Percentiles rank a stretch among this genome's conserved stretches.
phyloP scores from a whole-genome alignment of 495 filamentous ascomycete species.

The Parathielavia hyrcaniae region DNA sequence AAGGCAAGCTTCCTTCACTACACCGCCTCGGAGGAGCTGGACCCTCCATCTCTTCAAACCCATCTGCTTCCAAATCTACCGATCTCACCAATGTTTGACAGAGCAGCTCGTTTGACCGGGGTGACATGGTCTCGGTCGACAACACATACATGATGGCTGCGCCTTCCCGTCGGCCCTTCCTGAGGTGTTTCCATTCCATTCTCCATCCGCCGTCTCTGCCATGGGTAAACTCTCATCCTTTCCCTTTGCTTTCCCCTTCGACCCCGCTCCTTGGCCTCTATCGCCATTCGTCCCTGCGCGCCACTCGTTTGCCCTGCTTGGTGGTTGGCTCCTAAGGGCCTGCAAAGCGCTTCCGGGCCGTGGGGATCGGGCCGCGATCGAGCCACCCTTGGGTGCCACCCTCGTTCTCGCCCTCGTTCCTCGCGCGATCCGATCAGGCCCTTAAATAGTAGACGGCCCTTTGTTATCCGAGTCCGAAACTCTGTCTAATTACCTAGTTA shows the following conservation, averaged over 20 bases:
- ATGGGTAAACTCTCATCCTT: too few species aligned
- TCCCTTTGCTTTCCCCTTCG: background rate
- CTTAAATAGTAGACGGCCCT: slow-evolving; percentile 7
- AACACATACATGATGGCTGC: background rate
- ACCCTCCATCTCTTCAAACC: background rate
- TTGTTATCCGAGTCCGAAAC: slow-evolving; percentile 10
- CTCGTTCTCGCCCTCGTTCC: too few species aligned
- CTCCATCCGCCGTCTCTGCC: background rate
- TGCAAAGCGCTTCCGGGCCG: too few species aligned
- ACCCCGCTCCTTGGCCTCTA: too few species aligned
- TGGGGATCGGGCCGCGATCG: too few species aligned
- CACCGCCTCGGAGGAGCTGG: background rate
- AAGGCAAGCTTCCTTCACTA: background rate
- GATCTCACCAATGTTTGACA: background rate
- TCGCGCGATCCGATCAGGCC: too few species aligned
- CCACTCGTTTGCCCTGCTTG: too few species aligned
- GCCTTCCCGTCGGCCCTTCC: background rate
- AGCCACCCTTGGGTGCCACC: too few species aligned
- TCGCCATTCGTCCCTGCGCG: too few species aligned
- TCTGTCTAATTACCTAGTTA: slow-evolving; percentile 9
- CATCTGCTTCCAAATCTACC: too few species aligned
- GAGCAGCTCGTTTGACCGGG: background rate
- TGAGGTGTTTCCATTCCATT: background rate
- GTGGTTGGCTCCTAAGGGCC: too few species aligned
- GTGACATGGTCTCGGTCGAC: background rate